Evolutionary conservation across 768 basidiomycete species (phyloP).

Genomic region (Podaxis carcinomalis): DNA sequence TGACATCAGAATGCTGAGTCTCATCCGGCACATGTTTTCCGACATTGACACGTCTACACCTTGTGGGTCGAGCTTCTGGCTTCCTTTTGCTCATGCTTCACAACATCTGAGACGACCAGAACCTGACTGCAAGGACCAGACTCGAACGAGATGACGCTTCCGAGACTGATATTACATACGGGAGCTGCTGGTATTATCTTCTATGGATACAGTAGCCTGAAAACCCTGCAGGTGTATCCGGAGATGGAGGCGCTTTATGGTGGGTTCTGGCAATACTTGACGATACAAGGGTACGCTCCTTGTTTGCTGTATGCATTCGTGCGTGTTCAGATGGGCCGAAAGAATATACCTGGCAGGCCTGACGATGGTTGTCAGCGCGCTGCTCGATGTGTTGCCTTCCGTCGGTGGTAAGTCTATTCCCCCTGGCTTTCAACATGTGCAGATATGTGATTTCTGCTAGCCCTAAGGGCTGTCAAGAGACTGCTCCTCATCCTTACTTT

Average conservation of each 20-base stretch:
- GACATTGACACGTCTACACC: neutral
- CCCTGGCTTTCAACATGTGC: neutral
- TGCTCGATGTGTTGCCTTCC: slow-evolving; percentile 28
- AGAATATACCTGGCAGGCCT: slow-evolving; percentile 33
- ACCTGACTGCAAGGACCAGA: neutral
- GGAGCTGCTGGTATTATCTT: slow-evolving; percentile 28
- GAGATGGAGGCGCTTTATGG: slow-evolving; percentile 46
- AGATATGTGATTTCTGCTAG: slow-evolving; percentile 21
- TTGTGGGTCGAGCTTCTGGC: neutral
- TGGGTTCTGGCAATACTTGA: slow-evolving; percentile 70
- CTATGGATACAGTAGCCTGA: slow-evolving; percentile 30
- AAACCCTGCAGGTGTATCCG: slow-evolving; percentile 20
- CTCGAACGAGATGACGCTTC: neutral
- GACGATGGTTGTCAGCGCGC: slow-evolving; percentile 30
- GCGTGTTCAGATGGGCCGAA: neutral
- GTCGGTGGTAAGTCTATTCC: slow-evolving; percentile 19
- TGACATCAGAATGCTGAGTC: slow-evolving; percentile 8
- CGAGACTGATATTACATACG: slow-evolving; percentile 23
- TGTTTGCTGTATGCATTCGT: neutral
- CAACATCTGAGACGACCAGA: neutral
- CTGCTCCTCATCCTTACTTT: slow-evolving; percentile 58
- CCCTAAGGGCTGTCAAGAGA: slow-evolving; percentile 45
- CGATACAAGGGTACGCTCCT: slow-evolving; percentile 64
- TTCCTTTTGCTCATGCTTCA: neutral
- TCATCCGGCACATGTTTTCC: neutral